Evolutionary conservation across 768 basidiomycete genomes (phyloP), one percentile per base, ranked within the genome.

Genomic region (Austroboletus eburneus): DNA sequence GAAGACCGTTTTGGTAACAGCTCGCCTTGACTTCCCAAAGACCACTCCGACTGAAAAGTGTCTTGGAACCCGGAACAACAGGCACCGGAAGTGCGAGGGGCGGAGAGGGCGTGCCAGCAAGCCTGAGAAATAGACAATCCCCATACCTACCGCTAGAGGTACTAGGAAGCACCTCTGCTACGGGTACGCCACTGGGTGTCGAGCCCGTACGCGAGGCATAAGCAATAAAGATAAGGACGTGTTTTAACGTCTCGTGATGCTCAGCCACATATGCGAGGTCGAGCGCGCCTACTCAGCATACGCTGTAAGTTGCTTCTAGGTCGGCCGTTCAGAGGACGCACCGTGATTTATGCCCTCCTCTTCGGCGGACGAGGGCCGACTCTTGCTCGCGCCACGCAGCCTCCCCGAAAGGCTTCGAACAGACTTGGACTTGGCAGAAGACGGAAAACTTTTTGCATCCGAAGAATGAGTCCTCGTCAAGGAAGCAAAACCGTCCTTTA

Each of bases 161-260:
- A 14, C 76, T 69, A 1, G 78, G 73, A 5, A 82, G 64, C 12
- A 89, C 81, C 53, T 88, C 85, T 0, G 86, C 84, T 4, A 76
- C 67, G 2, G 69, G 72, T 4, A 71, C 59, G 3, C 78, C 77
- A 2, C 72, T 72, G 25, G 82, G 69, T n/a, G 27, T n/a, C 5
- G 46, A 37, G 9, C 39, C 30, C 21, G 48, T 48, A 37, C 52
- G 35, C 4, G 52, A 54, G 13, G 42, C 52, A 18, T 42, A 35
- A 18, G 78, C 77, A 42, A 93, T 70, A 61, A 91, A 87, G 20
- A 91, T 78, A 29, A 91, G 71, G 24, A 95, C 75, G 40, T 85
- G 85, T 20, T 83, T 81, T 4, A 97, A 77, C 46, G 82, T 89
- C 61, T 93, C 89, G 59, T 94, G 91, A 58, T 90, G 79, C 65